Evolutionary conservation across 2,329 filamentous ascomycete genomes (phyloP).

Genomic region (Fusarium sororula): DNA sequence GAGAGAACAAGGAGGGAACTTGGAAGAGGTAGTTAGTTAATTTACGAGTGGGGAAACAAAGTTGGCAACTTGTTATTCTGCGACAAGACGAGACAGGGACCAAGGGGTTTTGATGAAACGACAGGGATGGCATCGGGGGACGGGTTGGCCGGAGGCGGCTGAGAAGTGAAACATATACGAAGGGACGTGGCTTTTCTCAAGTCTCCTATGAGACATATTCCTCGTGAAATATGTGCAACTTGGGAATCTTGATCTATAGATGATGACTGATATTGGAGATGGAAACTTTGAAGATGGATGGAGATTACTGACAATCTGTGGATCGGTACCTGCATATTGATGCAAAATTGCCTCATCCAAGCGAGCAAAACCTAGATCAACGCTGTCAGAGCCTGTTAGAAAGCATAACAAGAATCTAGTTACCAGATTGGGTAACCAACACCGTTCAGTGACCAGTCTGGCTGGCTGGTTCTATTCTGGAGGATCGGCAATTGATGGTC

Average conservation of each 20-base stretch:
- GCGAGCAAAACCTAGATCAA: background rate
- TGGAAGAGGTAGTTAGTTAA: background rate
- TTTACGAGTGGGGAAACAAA: conserved; percentile 13
- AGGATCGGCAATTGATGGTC: conserved; percentile 14
- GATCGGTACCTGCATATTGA: conserved; percentile 14
- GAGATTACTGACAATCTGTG: background rate
- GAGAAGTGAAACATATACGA: conserved; percentile 22
- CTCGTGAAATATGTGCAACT: background rate
- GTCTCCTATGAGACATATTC: background rate
- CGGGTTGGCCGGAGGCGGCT: conserved; percentile 16
- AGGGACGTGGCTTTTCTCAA: background rate
- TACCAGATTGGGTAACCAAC: conserved; percentile 14
- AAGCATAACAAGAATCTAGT: background rate
- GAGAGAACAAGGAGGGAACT: background rate
- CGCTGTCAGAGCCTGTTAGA: background rate
- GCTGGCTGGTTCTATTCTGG: conserved; percentile 10
- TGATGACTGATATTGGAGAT: background rate
- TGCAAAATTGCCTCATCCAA: conserved; percentile 7
- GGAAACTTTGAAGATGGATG: background rate
- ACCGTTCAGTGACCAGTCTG: conserved; percentile 18
- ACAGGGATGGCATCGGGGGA: conserved; percentile 13
- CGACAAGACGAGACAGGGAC: conserved; percentile 26
- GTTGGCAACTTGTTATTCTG: conserved; percentile 30
- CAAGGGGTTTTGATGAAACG: conserved; percentile 29
- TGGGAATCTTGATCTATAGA: background rate